Evolutionary conservation across 768 basidiomycete species (phyloP).

Genomic region (Phallus indusiatus): DNA sequence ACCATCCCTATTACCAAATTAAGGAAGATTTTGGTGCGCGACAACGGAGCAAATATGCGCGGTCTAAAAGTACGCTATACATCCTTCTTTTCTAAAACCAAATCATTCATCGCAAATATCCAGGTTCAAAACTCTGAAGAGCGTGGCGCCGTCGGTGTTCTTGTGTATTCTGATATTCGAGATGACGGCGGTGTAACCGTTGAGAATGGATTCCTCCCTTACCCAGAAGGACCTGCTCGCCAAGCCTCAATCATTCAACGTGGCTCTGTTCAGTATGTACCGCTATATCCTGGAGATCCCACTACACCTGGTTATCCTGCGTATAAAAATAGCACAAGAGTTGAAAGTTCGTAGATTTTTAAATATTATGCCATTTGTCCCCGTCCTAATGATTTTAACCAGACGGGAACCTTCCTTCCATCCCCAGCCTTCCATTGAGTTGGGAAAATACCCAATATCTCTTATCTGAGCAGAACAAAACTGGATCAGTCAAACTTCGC

Average conservation of each 20-base stretch:
- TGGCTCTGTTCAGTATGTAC: constrained; percentile 70
- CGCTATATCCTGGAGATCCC: constrained; percentile 64
- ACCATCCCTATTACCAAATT: too few relatives aligned
- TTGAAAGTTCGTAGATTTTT: constrained; percentile 18
- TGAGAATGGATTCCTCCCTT: constrained; percentile 65
- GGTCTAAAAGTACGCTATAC: constrained; percentile 60
- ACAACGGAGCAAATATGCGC: constrained; percentile 69
- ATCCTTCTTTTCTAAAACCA: constrained; percentile 5
- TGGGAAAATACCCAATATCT: constrained; percentile 74
- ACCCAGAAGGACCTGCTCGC: constrained; percentile 83
- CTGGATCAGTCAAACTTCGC: constrained; percentile 36
- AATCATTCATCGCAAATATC: not conserved
- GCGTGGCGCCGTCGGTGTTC: constrained; percentile 62
- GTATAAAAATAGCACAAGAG: constrained; percentile 69
- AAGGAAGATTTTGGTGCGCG: too few relatives aligned
- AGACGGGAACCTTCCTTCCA: constrained; percentile 54
- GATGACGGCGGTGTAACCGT: constrained; percentile 76
- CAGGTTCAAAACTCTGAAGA: constrained; percentile 80
- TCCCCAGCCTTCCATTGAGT: constrained; percentile 85
- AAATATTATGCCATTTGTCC: not conserved
- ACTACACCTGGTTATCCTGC: constrained; percentile 84
- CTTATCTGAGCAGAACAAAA: constrained; percentile 40
- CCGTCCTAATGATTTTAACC: not conserved
- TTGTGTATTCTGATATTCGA: constrained; percentile 81
- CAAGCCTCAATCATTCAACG: constrained; percentile 79